Conservation (phyloP, 2,329 filamentous ascomycete species). For the Colletotrichum camelliae region DNA sequence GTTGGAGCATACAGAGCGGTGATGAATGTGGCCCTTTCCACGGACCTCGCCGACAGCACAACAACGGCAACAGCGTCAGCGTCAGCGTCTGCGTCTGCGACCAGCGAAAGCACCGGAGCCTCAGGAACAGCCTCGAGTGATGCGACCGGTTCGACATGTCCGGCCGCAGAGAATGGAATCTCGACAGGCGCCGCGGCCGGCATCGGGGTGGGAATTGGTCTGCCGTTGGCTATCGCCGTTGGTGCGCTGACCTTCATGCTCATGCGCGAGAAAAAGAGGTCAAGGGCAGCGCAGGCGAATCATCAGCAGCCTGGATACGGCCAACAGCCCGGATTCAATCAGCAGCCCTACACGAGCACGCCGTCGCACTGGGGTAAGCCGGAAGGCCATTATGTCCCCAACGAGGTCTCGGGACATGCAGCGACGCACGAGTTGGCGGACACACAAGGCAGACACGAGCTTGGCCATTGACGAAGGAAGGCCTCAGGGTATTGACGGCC, state of each 20-base stretch:
- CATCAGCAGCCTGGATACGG: neutral
- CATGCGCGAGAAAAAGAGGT: conserved; percentile 15
- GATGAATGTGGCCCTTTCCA: conserved; percentile 9
- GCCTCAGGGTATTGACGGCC: neutral
- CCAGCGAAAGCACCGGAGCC: neutral
- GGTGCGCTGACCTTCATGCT: conserved; percentile 2
- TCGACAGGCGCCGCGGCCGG: conserved; percentile 11
- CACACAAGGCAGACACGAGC: neutral
- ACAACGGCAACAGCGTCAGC: neutral
- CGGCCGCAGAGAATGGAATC: neutral
- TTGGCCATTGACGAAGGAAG: neutral
- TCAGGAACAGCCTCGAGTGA: neutral
- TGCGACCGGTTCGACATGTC: neutral
- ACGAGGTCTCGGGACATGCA: neutral
- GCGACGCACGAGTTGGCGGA: neutral
- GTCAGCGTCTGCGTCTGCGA: neutral
- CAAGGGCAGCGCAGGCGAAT: neutral
- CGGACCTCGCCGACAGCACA: neutral
- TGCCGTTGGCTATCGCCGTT: conserved; percentile 4
- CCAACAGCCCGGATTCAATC: neutral
- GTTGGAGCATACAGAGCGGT: neutral
- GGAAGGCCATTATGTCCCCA: neutral
- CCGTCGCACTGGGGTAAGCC: neutral
- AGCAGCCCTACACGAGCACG: neutral
- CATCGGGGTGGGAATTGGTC: conserved; percentile 10